Evolutionary conservation across 169 alveolate genomes (phyloP), one percentile per base, ranked within the genome.

Genomic region (Cryptosporidium parvum): DNA sequence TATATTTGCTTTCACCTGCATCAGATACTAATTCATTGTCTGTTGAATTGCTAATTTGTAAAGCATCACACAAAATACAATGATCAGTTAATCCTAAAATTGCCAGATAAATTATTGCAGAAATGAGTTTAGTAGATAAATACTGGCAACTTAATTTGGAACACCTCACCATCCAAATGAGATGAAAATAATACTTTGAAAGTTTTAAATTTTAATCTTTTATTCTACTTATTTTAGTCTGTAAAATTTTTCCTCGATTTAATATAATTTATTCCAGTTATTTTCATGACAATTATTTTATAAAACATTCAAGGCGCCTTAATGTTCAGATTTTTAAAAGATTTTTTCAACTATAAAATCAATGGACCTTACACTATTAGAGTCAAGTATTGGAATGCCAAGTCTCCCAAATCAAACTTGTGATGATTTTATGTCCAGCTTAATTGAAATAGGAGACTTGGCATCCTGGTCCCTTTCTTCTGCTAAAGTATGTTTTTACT

Each of bases 391-490:
- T 62, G 89, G 65, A 31, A 80, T 39, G n/a, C 75, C 89, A 7
- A 21, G 35, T 10, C 75, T 80, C 44, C 69, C 59, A 33, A 65
- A 42, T n/a, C 80, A 65, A 42, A 21, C 69, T 26, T 62, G 42
- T 14, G 89, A 65, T 62, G 89, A 80, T 10, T 26, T 65, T 6
- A 29, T 80, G 10, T 29, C 89, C 12, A 48, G 29, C 48, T 65
- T 80, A 45, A 65, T 80, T 16, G 89, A 80, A 65, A 80, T 80
- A 21, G 89, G 89, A 1, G 89, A 80, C 16, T 48, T 65, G 26
- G 89, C 89, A 23, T 80, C 89, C 65, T 80, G 89, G 89, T 62
- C 89, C 42, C 75, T 80, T 59, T 80, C 89, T 12, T 80, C 89
- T 2, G 89, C 89, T 18, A 80, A 80, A 53, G 89, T 80, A 80